Evolutionary conservation across 176 grass and related monocot genomes (phyloP).

Genomic region (Alopecurus myosuroides): DNA sequence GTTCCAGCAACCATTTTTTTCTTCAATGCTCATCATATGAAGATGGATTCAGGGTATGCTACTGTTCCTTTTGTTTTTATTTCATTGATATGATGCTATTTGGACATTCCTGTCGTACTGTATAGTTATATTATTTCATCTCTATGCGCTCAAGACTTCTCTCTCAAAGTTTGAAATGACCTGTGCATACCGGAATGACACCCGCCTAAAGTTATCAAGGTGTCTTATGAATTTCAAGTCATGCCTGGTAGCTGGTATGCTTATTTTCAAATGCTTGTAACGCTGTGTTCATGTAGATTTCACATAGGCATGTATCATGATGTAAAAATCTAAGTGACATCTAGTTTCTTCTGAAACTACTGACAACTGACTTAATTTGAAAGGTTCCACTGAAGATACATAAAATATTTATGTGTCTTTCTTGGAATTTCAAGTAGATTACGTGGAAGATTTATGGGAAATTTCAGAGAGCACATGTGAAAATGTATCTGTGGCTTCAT

Average conservation of each 20-base stretch:
- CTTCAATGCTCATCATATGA: constrained; percentile 98
- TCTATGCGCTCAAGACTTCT: neutral
- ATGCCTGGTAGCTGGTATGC: neutral
- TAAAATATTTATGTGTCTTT: neutral
- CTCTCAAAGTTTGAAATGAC: neutral
- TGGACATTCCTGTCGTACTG: neutral
- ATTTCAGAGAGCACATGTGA: neutral
- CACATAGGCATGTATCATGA: neutral
- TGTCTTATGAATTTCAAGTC: neutral
- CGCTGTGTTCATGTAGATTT: neutral
- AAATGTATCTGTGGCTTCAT: neutral
- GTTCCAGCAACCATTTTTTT: constrained; percentile 82
- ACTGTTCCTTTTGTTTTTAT: neutral
- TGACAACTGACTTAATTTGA: neutral
- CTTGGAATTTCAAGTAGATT: neutral
- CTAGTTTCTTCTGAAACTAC: neutral
- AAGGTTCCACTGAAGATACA: neutral
- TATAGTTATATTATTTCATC: neutral
- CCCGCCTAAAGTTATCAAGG: neutral
- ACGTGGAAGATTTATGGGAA: neutral
- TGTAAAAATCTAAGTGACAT: neutral
- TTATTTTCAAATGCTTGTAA: neutral
- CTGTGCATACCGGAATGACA: neutral
- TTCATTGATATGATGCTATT: neutral
- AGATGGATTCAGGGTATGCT: constrained; percentile 83